A percentile compares a stretch with the other conserved stretches of the same genome.
phyloP scores from a whole-genome alignment of 768 basidiomycete genomes.

The Scleroderma citrinum region DNA sequence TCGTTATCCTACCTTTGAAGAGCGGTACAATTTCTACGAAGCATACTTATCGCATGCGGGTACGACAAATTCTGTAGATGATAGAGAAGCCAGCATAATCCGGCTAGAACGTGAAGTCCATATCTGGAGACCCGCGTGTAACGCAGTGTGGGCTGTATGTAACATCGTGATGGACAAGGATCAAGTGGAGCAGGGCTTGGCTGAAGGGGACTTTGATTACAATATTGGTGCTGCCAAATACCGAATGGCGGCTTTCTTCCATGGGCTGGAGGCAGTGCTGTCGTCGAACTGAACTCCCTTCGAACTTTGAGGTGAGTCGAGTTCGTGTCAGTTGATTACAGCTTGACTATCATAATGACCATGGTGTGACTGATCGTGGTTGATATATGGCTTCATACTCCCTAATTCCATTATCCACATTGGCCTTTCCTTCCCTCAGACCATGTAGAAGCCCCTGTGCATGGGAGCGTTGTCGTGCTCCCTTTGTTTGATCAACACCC shows the following conservation, averaged over 20 bases:
- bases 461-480: too few species aligned
- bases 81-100: constrained; percentile 39
- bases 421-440: too few species aligned
- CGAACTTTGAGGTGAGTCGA: too few species aligned
- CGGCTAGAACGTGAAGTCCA: constrained; percentile 74
- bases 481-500: too few species aligned
- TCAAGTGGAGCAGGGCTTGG: constrained; percentile 53
- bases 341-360: too few species aligned
- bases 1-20: constrained; percentile 63
- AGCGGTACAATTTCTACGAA: constrained; percentile 79
- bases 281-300: too few species aligned
- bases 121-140: constrained; percentile 86
- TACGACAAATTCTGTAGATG: constrained; percentile 16
- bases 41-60: constrained; percentile 67
- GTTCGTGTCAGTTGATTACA: too few species aligned
- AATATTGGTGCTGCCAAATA: constrained; percentile 71
- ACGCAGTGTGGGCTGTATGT: constrained; percentile 94
- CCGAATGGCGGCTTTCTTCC: constrained; percentile 59
- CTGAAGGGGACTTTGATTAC: constrained; percentile 84
- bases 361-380: too few species aligned
- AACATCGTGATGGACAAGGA: constrained; percentile 87
- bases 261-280: constrained; percentile 45
- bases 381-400: too few species aligned
- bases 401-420: too few species aligned
- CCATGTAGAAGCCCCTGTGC: too few species aligned